These are phyloP conservation scores for Raffaelea arxii DNA, from an alignment of 2,329 filamentous ascomycete species.

Conservation along the genomic window DNA sequence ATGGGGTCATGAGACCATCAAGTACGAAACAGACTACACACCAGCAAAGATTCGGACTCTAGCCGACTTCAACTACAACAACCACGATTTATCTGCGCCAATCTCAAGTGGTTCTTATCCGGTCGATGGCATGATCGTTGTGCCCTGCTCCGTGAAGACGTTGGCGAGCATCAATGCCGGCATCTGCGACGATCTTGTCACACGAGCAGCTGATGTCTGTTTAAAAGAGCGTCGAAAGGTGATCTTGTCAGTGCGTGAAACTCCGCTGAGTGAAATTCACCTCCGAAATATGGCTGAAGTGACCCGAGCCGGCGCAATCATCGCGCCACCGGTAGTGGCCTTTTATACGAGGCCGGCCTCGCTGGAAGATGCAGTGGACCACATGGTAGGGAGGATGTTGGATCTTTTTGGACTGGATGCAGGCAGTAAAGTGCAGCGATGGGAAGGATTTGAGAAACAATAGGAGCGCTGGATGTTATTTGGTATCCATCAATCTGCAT, in stretches of 20 bases:
- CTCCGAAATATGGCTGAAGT: conserved; percentile 33
- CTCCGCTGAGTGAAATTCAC: conserved; percentile 37
- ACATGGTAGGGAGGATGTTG: conserved; percentile 35
- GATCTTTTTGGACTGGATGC: conserved; percentile 34
- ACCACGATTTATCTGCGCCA: conserved; percentile 33
- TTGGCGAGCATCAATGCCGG: conserved; percentile 30
- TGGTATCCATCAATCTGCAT: too few relatives aligned
- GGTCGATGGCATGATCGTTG: conserved; percentile 35
- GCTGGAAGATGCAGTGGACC: conserved; percentile 31
- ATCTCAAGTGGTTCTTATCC: conserved; percentile 34
- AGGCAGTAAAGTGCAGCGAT: too few relatives aligned
- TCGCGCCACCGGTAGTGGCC: conserved; percentile 33
- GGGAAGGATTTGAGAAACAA: too few relatives aligned
- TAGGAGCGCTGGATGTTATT: not conserved
- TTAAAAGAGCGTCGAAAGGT: conserved; percentile 32
- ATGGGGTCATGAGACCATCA: conserved; percentile 37
- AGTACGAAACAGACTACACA: conserved; percentile 33
- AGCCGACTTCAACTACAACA: conserved; percentile 26
- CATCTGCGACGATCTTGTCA: conserved; percentile 33
- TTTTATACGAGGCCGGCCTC: conserved; percentile 30
- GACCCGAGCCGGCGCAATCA: conserved; percentile 26
- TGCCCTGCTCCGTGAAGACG: conserved; percentile 39
- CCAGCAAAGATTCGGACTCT: conserved; percentile 25
- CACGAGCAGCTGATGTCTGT: conserved; percentile 33
- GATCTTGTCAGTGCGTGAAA: conserved; percentile 31